Percentiles rank a stretch among this genome's conserved stretches.
Conservation (phyloP, 2,329 filamentous ascomycete genomes). For the Colletotrichum sp. region DNA sequence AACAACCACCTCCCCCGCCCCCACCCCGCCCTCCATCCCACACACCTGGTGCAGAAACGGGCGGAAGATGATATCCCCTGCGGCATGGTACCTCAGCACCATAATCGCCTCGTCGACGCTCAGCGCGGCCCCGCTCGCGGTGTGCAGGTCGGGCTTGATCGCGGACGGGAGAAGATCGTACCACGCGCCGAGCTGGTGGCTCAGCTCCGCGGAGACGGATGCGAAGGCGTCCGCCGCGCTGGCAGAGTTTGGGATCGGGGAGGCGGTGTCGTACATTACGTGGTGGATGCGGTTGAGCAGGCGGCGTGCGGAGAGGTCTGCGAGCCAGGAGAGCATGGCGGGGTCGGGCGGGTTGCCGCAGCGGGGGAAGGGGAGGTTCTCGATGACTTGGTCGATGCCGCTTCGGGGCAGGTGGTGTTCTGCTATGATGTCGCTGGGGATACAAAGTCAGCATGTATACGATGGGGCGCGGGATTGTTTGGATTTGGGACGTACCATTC, state of each 20-base stretch:
- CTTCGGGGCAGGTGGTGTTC: conserved; percentile 28
- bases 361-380: conserved; percentile 27
- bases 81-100: neutral
- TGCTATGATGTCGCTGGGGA: conserved; percentile 24
- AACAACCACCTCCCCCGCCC: neutral
- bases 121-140: neutral
- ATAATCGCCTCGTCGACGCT: neutral
- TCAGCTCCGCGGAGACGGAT: conserved; percentile 25
- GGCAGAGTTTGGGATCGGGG: neutral
- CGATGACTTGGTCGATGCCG: conserved; percentile 28
- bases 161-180: conserved; percentile 25
- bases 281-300: conserved; percentile 30
- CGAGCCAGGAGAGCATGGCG: conserved; percentile 23
- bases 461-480: no score
- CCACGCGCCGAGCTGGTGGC: conserved; percentile 28
- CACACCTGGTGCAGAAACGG: neutral
- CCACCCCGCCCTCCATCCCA: neutral
- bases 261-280: conserved; percentile 25
- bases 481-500: conserved; percentile 22
- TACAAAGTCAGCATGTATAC: fast-evolving
- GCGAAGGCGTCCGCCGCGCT: conserved; percentile 17
- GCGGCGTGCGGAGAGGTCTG: conserved; percentile 25
- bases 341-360: conserved; percentile 20
- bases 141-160: conserved; percentile 27
- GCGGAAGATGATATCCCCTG: neutral